Evolutionary conservation across 2,329 filamentous ascomycete species (phyloP), one percentile per base, ranked within the genome.

Genomic region (Colletotrichum sidae): DNA sequence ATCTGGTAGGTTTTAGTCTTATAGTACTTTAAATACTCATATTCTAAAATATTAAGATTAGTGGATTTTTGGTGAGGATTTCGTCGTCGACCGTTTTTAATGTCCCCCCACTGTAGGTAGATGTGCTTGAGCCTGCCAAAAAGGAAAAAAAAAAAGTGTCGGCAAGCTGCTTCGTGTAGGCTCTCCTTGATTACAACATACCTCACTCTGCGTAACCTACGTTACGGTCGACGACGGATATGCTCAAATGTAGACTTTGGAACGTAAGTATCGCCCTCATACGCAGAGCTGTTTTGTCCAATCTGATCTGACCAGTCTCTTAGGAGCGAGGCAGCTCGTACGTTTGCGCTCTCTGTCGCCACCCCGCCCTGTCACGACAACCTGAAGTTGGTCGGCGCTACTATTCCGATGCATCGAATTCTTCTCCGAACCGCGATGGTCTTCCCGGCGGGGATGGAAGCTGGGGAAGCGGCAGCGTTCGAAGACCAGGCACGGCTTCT

Each of bases 201-300:
- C 49, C 10, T 47, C 46, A 54, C 13, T 57, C 45, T 50, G 58
- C 46, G 55, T 33, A 49, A n/a, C 56, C 38, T 46, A 58, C 50
- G 65, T 60, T 59, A 56, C 67, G 60, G 50, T 44, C 45, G 39
- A 51, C 37, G 39, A 51, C 35, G 60, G 50, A 68, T 68, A 83
- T 83, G 81, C 78, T 83, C 67, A 80, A 79, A 75, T 76, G 76
- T 69, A 76, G 76, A 68, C 66, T 75, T 70, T 78, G 75, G 71
- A 77, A 77, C 76, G 81, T 81, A 68, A 65, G 74, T 64, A 6
- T 7, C 8, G 35, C 3, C 35, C 44, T 6, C 5, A 6, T 6
- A 15, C 49, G 7, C 4, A 42, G 12, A 55, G 2, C 25, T 10
- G 35, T n/a, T 41, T 58, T 49, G 12, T 35, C 37, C 33, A 25